Conservation (phyloP, 345 rosid genomes). For the Salix caprea region DNA sequence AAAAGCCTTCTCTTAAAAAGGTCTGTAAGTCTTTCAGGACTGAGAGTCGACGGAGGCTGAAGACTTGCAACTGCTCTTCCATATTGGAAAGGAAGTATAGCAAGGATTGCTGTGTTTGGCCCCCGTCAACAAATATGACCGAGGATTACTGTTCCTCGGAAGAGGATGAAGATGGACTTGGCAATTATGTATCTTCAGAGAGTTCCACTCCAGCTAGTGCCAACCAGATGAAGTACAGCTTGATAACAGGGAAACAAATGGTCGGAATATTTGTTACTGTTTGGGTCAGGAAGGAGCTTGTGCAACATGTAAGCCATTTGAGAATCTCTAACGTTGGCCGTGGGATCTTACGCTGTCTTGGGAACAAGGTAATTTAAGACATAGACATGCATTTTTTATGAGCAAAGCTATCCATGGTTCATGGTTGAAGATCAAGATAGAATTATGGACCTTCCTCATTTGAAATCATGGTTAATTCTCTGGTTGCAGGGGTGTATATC, state of each 20-base stretch:
- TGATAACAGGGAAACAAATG: constrained; percentile 88
- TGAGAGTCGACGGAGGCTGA: constrained; percentile 61
- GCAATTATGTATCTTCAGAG: constrained; percentile 31
- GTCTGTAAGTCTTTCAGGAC: constrained; percentile 77
- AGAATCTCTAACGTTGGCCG: constrained; percentile 67
- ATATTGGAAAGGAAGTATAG: constrained; percentile 51
- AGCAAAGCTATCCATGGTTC: not conserved
- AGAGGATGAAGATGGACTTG: constrained; percentile 56
- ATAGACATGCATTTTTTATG: not conserved
- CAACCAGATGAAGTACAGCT: constrained; percentile 59
- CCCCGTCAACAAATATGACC: constrained; percentile 48
- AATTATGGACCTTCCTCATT: not conserved
- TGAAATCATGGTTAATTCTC: not conserved
- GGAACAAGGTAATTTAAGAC: constrained; percentile 68
- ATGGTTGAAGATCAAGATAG: not conserved
- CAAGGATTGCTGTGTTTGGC: constrained; percentile 66
- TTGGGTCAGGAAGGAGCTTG: constrained; percentile 83
- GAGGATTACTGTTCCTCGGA: constrained; percentile 59
- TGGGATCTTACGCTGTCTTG: constrained; percentile 87
- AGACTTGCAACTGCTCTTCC: constrained; percentile 68
- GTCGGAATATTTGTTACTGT: constrained; percentile 89
- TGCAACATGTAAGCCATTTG: constrained; percentile 69
- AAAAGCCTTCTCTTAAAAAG: constrained; percentile 74
- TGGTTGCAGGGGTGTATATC: constrained; percentile 83
- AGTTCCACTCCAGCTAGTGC: constrained; percentile 15